Evolutionary conservation across 805 yeast genomes (phyloP).

Genomic region (Aciculoconidium aculeatum): DNA sequence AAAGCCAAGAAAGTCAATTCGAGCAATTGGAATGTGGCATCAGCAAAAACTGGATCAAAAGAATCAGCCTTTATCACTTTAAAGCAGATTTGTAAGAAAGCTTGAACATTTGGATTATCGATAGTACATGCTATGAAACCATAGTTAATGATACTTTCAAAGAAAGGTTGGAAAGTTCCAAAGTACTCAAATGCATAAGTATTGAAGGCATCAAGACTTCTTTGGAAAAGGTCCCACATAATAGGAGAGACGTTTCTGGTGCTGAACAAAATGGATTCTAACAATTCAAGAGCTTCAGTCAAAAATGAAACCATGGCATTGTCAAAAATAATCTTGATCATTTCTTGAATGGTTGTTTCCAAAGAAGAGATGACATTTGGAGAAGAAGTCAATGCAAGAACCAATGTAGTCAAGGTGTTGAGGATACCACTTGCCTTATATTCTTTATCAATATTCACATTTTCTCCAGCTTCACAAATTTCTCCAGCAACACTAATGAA

Average conservation of each 20-base stretch:
- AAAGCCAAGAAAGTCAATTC: slow-evolving; percentile 13
- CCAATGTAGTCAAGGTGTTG: slow-evolving; percentile 37
- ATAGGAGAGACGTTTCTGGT: slow-evolving; percentile 45
- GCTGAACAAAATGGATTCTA: slow-evolving; percentile 52
- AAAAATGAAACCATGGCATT: slow-evolving; percentile 36
- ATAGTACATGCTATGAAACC: slow-evolving; percentile 41
- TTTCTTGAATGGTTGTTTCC: slow-evolving; percentile 28
- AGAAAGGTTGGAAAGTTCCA: slow-evolving; percentile 50
- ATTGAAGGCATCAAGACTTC: slow-evolving; percentile 48
- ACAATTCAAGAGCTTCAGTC: slow-evolving; percentile 35
- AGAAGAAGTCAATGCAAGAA: slow-evolving; percentile 36
- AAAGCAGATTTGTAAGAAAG: slow-evolving; percentile 32
- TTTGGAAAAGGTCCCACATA: slow-evolving; percentile 48
- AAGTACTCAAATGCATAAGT: slow-evolving; percentile 56
- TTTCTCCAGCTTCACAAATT: slow-evolving; percentile 22
- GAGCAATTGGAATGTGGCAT: slow-evolving; percentile 32
- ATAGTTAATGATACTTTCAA: slow-evolving; percentile 46
- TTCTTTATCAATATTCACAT: slow-evolving; percentile 31
- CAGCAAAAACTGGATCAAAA: slow-evolving; percentile 37
- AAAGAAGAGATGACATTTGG: slow-evolving; percentile 31
- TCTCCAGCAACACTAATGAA: slow-evolving; percentile 68
- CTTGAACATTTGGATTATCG: slow-evolving; percentile 35
- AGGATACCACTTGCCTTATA: slow-evolving; percentile 40
- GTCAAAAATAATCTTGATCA: slow-evolving; percentile 30
- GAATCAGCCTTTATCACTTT: slow-evolving; percentile 26